Percentiles rank a stretch among this genome's conserved stretches.
Evolutionary conservation across 2,329 filamentous ascomycete species (phyloP).

Genomic region (Lasiodiplodia citricola): DNA sequence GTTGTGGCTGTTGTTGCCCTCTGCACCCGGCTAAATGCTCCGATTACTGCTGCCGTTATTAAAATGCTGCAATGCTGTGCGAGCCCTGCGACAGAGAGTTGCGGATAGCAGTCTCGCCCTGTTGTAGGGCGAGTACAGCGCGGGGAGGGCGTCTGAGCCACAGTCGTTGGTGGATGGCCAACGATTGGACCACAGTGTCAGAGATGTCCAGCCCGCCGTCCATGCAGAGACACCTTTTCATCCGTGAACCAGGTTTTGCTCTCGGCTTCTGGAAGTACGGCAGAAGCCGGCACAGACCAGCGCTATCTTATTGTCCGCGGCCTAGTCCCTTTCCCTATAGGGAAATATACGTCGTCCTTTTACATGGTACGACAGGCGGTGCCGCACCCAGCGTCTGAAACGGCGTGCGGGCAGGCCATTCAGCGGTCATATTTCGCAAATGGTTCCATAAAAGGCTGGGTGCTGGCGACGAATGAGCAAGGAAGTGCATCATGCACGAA

Average conservation of each 20-base stretch:
- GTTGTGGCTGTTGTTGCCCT: background rate
- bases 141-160: constrained; percentile 9
- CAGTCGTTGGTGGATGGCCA: background rate
- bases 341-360: constrained; percentile 11
- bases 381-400: constrained; percentile 15
- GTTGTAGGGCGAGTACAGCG: constrained; percentile 14
- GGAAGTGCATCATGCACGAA: constrained; percentile 7
- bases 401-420: constrained; percentile 11
- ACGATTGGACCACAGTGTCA: constrained; percentile 18
- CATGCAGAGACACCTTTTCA: constrained; percentile 10
- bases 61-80: background rate
- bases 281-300: constrained; percentile 21
- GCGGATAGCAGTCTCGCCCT: constrained; percentile 13
- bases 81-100: background rate
- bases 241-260: constrained; percentile 11
- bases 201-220: constrained; percentile 1
- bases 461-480: constrained; percentile 4
- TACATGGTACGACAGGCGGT: constrained; percentile 16
- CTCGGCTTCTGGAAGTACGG: constrained; percentile 22
- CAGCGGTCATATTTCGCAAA: constrained; percentile 1
- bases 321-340: background rate
- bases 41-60: background rate
- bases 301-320: constrained; percentile 7
- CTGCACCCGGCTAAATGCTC: constrained; percentile 1
- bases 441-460: background rate